Evolutionary conservation across 192 early-diverging fungal genomes (phyloP), one percentile per base, ranked within the genome.

Genomic region (Coemansia sp.): DNA sequence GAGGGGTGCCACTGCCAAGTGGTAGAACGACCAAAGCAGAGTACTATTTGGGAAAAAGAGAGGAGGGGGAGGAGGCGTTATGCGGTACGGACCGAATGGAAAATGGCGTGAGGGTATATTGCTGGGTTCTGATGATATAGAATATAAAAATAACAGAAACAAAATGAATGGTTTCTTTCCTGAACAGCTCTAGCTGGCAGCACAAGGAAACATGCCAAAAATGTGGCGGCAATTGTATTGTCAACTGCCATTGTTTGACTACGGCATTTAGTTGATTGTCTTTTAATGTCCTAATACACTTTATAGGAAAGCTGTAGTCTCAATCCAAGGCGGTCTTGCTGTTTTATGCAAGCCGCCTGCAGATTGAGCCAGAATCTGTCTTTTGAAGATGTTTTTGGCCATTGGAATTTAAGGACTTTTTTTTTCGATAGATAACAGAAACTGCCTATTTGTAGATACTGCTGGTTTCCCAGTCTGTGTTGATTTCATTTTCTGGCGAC

Each of bases 391-490:
- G 33, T 30, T 46, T 46, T 46, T 4, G 44, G 44, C 44, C 33
- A 1, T 1, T 7, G 6, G 33, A 35, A 7, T 2, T 6, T 6
- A 35, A 2, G 33, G 10, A 4, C 23, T 26, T 3, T 26, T 35
- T 9, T 35, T 35, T 35, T 7, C 2, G 42, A 41, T 42, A 55
- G 8, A n/a, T 41, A 21, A 7, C 23, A 21, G 47, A 35, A 36
- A 10, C 15, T 47, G 45, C 13, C 43, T 38, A 75, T 38, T 75
- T 75, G 67, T 69, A 75, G 4, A 70, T 56, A 50, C 72, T 75
- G 35, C 54, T 57, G 5, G 72, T 70, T 40, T 75, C 72, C 72
- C 72, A 75, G 28, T 75, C 72, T 7, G 67, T 70, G 57, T 75
- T 75, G 61, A 75, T 60, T 10, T 68, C 67, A 53, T 68, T 69